Evolutionary conservation across 2,329 filamentous ascomycete species (phyloP).

Genomic region (Epichloe typhina): DNA sequence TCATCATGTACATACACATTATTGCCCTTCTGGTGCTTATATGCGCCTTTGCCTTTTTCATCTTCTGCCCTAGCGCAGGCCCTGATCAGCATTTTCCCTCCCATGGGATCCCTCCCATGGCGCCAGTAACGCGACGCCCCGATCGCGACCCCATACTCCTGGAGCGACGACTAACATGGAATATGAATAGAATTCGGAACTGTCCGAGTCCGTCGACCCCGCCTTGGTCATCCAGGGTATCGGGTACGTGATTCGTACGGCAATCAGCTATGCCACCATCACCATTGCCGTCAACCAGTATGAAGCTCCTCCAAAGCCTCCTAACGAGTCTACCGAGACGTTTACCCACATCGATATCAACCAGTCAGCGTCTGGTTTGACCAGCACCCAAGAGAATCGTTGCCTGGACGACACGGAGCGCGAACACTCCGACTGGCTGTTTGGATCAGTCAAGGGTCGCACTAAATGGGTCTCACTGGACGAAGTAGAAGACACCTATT

Average conservation of each 20-base stretch:
- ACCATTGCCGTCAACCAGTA: constrained; percentile 50
- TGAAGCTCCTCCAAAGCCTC: constrained; percentile 28
- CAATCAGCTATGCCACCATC: constrained; percentile 54
- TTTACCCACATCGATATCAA: constrained; percentile 56
- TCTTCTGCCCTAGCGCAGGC: neutral
- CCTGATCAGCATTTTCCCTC: neutral
- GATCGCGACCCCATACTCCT: neutral
- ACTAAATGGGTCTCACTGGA: constrained; percentile 35
- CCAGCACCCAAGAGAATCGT: constrained; percentile 46
- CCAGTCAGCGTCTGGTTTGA: constrained; percentile 60
- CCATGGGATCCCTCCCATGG: neutral
- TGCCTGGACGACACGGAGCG: constrained; percentile 39
- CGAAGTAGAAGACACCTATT: constrained; percentile 40
- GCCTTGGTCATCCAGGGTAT: constrained; percentile 62
- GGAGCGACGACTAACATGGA: neutral
- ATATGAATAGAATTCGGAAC: constrained; percentile 52
- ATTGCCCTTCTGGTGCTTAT: neutral
- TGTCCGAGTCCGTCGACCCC: constrained; percentile 56
- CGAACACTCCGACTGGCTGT: constrained; percentile 65
- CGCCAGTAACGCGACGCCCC: neutral
- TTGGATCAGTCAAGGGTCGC: constrained; percentile 55
- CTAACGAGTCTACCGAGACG: constrained; percentile 24
- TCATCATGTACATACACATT: neutral
- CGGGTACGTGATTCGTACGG: constrained; percentile 59
- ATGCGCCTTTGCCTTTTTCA: no score